Evolutionary conservation across 148 eudicot genomes (phyloP), one percentile per base, ranked within the genome.

Genomic region (Heliosperma pusillum): DNA sequence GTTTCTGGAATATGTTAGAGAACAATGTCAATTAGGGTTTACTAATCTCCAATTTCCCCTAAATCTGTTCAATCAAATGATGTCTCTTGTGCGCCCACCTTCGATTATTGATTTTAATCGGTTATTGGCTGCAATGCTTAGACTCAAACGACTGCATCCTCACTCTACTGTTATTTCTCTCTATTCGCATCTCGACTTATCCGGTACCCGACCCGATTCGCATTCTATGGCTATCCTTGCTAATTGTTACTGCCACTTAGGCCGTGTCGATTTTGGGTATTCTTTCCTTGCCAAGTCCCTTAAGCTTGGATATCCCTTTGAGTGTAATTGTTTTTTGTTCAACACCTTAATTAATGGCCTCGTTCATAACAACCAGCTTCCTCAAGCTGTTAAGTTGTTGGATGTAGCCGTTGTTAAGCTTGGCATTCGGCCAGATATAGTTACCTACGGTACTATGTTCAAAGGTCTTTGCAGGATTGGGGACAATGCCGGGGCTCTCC

Each of bases 381-480:
- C 30, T 5, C 42, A 71, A 36, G 76, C 80, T 29, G 25, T 10
- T 53, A 12, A 17, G 0, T 52, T 77, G 6, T 15, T 77, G 24
- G 63, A 70, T 22, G 21, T 70, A 21, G 27, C 53, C 44, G 56
- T 71, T 1, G 3, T 47, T 33, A 77, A 56, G 5, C 20, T 30
- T 4, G 80, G 80, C 1, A 20, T 78, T 25, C 21, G 40, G 19
- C 76, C 63, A 0, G 2, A 3, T 22, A 0, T 33, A 0, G 63
- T 33, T 52, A 63, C 64, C 1, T 65, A 24, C 57, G 72, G 67
- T 25, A n/a, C 74, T 20, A 60, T 86, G 69, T 58, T 84, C 13
- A 84, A 86, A 22, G 69, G 82, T 58, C 84, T 86, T 61, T 86
- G 83, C 69, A 80, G 77, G 57, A 76, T 75, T 5, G 87, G 87